These are phyloP conservation scores for Carex pumila DNA, from an alignment of 176 grass and related monocot genomes.

Conservation along the genomic window DNA sequence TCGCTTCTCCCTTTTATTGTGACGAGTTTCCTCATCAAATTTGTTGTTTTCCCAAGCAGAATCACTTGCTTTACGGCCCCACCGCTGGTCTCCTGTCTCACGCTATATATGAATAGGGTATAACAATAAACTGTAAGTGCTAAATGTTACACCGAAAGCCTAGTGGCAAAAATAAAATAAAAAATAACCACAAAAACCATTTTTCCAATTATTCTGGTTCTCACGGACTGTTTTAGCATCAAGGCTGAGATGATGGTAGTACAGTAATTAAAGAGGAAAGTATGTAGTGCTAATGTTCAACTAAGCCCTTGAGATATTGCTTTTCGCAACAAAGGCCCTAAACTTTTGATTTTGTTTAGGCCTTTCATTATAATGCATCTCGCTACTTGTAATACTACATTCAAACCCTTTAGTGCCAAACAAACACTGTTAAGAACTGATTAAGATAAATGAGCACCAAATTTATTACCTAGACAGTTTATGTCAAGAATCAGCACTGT, in stretches of 20 bases:
- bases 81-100: background rate
- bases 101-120: background rate
- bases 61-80: slow-evolving; percentile 2
- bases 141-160: background rate
- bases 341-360: background rate
- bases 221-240: background rate
- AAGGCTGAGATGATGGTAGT: background rate
- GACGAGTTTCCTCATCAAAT: background rate
- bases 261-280: background rate
- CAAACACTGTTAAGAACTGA: background rate
- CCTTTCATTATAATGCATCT: background rate
- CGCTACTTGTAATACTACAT: background rate
- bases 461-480: background rate
- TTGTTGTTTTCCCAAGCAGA: slow-evolving; percentile 15
- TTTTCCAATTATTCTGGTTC: background rate
- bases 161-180: background rate
- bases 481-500: background rate
- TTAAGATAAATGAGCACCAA: background rate
- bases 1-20: slow-evolving; percentile 1
- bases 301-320: background rate
- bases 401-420: background rate
- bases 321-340: background rate
- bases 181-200: background rate
- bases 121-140: background rate
- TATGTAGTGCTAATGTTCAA: background rate